These are phyloP conservation scores for Psophocarpus tetragonolobus DNA, from an alignment of 306 rosid species.

Conservation along the genomic window DNA sequence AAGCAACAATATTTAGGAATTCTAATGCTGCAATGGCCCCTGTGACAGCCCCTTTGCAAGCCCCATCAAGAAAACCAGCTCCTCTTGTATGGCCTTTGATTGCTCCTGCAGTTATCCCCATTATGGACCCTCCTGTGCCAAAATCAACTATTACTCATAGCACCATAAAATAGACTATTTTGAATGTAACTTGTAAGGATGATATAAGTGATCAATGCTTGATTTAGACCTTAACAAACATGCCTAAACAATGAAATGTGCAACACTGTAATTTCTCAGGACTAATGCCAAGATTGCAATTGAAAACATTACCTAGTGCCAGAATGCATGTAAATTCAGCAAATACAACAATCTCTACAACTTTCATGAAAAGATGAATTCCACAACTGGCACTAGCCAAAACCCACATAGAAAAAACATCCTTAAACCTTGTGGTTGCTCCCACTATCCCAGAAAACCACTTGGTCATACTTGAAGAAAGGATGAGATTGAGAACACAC, in stretches of 20 bases:
- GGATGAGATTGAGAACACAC: neutral
- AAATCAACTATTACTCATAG: neutral
- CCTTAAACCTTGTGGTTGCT: neutral
- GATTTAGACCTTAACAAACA: neutral
- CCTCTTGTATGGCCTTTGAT: constrained; percentile 32
- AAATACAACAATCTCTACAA: neutral
- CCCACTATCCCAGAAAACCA: neutral
- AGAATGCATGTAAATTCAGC: constrained; percentile 30
- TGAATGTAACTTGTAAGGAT: neutral
- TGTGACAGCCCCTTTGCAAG: constrained; percentile 35
- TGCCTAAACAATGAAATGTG: neutral
- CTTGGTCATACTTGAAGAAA: neutral
- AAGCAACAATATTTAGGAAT: constrained; percentile 13
- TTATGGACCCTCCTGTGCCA: constrained; percentile 31
- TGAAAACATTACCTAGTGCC: constrained; percentile 15
- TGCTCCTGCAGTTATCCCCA: constrained; percentile 31
- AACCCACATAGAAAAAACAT: constrained; percentile 8
- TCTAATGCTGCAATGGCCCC: constrained; percentile 39
- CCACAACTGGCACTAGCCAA: neutral
- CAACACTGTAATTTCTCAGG: neutral
- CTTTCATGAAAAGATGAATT: neutral
- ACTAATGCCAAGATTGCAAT: neutral
- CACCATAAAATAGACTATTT: neutral
- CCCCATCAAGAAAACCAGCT: constrained; percentile 38
- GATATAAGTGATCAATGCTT: neutral